These are phyloP conservation scores for Verticillium longisporum DNA, from an alignment of 2,329 filamentous ascomycete genomes.

Conservation along the genomic window DNA sequence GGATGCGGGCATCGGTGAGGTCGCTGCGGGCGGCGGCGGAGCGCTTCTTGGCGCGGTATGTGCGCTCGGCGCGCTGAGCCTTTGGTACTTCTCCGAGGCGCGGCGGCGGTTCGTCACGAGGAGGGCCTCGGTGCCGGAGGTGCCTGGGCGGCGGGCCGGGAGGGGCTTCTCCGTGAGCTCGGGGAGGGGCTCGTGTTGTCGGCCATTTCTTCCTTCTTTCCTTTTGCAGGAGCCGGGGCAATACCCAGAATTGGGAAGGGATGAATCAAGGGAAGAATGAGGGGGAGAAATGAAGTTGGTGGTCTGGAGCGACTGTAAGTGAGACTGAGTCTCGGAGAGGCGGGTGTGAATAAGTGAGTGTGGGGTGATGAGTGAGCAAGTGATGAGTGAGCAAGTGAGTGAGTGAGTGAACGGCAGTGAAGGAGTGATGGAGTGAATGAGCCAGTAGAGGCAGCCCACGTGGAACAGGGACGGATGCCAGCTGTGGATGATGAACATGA, in stretches of 20 bases:
- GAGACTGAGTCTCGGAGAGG: background rate
- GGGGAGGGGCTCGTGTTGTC: background rate
- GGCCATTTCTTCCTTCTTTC: background rate
- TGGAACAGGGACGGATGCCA: background rate
- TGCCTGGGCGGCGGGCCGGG: slow-evolving; percentile 27
- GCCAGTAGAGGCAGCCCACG: background rate
- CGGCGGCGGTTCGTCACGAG: slow-evolving; percentile 29
- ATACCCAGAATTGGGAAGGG: background rate
- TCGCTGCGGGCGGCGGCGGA: slow-evolving; percentile 28
- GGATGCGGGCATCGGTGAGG: slow-evolving; percentile 28
- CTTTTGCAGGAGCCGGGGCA: no score
- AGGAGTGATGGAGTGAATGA: background rate
- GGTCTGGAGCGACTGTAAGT: background rate
- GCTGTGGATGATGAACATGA: background rate
- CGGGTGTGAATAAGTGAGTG: background rate
- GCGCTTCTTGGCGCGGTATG: slow-evolving; percentile 33
- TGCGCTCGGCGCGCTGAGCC: slow-evolving; percentile 31
- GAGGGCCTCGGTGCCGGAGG: slow-evolving; percentile 34
- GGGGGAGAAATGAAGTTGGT: no score
- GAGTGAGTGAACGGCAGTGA: background rate
- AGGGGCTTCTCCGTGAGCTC: slow-evolving; percentile 15
- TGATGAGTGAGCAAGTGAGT: background rate
- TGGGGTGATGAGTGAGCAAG: background rate
- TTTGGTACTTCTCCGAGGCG: slow-evolving; percentile 28
- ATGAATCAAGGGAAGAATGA: background rate